Evolutionary conservation across 1,284 basidiomycete genomes (phyloP).

Genomic region (Puccinia hordei): DNA sequence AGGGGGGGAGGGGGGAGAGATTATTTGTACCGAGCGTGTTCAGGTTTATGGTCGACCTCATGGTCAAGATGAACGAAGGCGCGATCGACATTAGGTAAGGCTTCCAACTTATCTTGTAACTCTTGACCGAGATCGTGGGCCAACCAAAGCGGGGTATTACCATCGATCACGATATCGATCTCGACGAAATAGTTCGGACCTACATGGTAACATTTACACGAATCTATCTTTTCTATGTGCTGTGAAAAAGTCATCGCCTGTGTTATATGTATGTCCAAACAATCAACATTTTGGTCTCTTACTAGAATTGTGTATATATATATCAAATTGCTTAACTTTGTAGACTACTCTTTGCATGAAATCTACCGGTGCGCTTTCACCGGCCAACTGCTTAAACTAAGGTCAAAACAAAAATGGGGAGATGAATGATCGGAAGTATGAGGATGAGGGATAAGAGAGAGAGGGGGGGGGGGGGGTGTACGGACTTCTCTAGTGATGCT

Average conservation of each 20-base stretch:
- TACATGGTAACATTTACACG: constrained; percentile 60
- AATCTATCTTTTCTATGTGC: constrained; percentile 83
- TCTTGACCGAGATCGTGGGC: constrained; percentile 80
- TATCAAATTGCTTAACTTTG: too few relatives aligned
- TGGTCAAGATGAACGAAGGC: constrained; percentile 81
- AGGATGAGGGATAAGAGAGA: not conserved
- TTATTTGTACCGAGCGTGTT: constrained; percentile 26
- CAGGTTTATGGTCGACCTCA: constrained; percentile 63
- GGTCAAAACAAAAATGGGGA: constrained; percentile 11
- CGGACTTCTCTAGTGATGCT: constrained; percentile 52
- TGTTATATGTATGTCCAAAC: too few relatives aligned
- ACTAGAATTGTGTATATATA: too few relatives aligned
- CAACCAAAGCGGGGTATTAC: constrained; percentile 82
- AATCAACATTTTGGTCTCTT: too few relatives aligned
- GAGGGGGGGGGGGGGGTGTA: not conserved
- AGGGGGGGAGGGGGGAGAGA: not conserved
- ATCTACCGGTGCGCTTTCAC: constrained; percentile 84
- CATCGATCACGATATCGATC: constrained; percentile 90
- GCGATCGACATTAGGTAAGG: constrained; percentile 78
- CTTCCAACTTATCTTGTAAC: constrained; percentile 90
- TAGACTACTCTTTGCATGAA: constrained; percentile 89
- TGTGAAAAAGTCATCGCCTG: constrained; percentile 71
- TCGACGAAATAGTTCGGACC: constrained; percentile 84
- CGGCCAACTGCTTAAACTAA: constrained; percentile 84
- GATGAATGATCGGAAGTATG: too few relatives aligned